phyloP scores from a whole-genome alignment of 495 filamentous ascomycete genomes.

The Aspergillus egyptiacus region DNA sequence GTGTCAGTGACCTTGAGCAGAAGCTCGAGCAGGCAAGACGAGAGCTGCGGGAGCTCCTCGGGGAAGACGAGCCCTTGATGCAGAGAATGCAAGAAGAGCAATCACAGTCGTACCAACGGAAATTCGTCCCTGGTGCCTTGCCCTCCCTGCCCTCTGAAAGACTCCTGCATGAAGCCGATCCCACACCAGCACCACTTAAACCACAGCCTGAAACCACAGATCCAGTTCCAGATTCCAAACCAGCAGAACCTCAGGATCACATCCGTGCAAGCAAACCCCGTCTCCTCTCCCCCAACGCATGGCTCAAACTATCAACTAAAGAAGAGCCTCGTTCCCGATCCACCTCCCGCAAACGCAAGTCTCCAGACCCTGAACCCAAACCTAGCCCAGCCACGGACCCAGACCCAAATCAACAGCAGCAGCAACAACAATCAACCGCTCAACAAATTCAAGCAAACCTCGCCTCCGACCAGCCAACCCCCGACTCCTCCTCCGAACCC shows the following conservation, averaged over 20 bases:
- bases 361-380: constrained; percentile 31
- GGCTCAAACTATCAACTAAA: constrained; percentile 10
- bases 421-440: neutral
- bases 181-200: constrained; percentile 17
- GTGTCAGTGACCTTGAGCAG: constrained; percentile 59
- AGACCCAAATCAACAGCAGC: constrained; percentile 7
- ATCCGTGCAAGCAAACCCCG: neutral
- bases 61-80: constrained; percentile 32
- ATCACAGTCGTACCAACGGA: constrained; percentile 39
- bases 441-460: neutral
- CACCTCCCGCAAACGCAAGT: constrained; percentile 40
- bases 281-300: constrained; percentile 16
- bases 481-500: no score
- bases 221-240: neutral
- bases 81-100: constrained; percentile 26
- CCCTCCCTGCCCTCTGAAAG: constrained; percentile 57
- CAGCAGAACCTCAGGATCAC: no score
- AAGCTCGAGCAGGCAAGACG: constrained; percentile 54
- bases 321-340: constrained; percentile 17
- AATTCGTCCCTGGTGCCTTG: constrained; percentile 51
- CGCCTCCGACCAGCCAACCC: constrained; percentile 4
- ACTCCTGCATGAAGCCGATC: constrained; percentile 31
- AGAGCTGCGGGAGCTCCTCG: constrained; percentile 48
- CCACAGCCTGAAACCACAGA: constrained; percentile 11
- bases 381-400: constrained; percentile 17